A percentile compares a stretch with the other conserved stretches of the same genome.
Evolutionary conservation across 768 basidiomycete species (phyloP).

Genomic region (Xerocomus spinulosus): DNA sequence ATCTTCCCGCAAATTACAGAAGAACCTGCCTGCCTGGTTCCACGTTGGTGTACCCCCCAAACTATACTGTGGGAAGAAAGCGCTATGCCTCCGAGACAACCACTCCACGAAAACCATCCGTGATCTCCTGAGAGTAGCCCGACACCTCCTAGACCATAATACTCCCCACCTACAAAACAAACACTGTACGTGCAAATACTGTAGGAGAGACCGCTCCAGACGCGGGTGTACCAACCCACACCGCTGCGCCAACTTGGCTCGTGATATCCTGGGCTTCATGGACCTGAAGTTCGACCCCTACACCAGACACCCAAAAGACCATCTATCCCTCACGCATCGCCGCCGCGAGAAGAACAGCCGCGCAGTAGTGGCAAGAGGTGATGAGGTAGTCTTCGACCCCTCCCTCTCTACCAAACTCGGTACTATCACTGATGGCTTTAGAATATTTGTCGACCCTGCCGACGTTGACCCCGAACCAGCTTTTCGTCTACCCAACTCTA

Average conservation of each 20-base stretch:
- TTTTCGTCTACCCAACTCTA: background rate
- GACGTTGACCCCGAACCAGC: too few relatives aligned
- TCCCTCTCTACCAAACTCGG: too few relatives aligned
- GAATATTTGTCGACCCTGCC: background rate
- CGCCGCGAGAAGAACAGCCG: background rate
- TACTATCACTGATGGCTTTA: too few relatives aligned
- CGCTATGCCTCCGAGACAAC: background rate
- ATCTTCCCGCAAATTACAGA: background rate
- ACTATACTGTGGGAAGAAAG: background rate
- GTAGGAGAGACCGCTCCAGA: background rate
- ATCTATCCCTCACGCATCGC: background rate
- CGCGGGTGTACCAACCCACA: background rate
- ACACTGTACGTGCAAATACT: background rate
- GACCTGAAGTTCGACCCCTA: background rate
- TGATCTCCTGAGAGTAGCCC: background rate
- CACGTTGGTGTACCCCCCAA: background rate
- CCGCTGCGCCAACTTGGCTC: background rate
- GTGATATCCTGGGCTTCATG: background rate
- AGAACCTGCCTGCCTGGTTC: conserved; percentile 1
- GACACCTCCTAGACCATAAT: background rate
- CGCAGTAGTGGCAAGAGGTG: background rate
- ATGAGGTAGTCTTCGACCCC: background rate
- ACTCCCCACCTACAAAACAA: background rate
- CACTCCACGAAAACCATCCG: background rate
- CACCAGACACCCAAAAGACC: background rate